phyloP scores from a whole-genome alignment of 768 basidiomycete species.

The Steccherinum ochraceum region DNA sequence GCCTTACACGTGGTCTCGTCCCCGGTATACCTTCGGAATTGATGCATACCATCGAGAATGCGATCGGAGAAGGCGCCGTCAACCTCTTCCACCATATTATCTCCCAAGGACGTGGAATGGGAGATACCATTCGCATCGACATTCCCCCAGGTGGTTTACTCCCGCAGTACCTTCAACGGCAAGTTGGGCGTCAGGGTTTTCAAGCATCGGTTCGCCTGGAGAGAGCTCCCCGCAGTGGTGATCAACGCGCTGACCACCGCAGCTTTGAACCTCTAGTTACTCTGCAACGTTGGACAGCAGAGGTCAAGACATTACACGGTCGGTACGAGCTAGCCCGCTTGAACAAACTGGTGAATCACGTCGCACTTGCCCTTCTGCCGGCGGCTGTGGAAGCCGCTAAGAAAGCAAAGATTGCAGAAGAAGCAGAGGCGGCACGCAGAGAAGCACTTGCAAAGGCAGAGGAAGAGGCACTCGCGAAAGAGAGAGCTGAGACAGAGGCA shows the following conservation, averaged over 20 bases:
- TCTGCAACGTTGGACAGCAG: constrained; percentile 84
- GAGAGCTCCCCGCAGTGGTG: constrained; percentile 36
- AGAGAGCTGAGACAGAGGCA: constrained; percentile 27
- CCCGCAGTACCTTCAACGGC: constrained; percentile 39
- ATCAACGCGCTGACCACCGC: constrained; percentile 38
- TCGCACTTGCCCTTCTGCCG: constrained; percentile 70
- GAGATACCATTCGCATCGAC: constrained; percentile 74
- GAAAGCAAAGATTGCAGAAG: constrained; percentile 24
- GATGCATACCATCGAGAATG: constrained; percentile 71
- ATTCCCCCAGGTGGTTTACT: constrained; percentile 60
- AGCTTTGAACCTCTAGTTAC: constrained; percentile 73
- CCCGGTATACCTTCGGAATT: constrained; percentile 42
- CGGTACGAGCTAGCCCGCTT: constrained; percentile 65
- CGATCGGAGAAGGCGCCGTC: constrained; percentile 74
- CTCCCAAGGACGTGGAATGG: constrained; percentile 46
- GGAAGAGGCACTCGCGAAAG: constrained; percentile 32
- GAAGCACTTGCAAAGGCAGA: constrained; percentile 46
- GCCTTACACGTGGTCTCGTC: constrained; percentile 46
- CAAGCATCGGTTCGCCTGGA: constrained; percentile 62
- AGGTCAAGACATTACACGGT: constrained; percentile 75
- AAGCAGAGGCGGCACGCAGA: constrained; percentile 34
- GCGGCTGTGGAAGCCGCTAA: constrained; percentile 65
- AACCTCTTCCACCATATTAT: constrained; percentile 84
- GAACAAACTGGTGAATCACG: constrained; percentile 62
- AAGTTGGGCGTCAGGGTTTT: constrained; percentile 36